Evolutionary conservation across 805 yeast genomes (phyloP).

Genomic region (Phaffomyces opuntiae): DNA sequence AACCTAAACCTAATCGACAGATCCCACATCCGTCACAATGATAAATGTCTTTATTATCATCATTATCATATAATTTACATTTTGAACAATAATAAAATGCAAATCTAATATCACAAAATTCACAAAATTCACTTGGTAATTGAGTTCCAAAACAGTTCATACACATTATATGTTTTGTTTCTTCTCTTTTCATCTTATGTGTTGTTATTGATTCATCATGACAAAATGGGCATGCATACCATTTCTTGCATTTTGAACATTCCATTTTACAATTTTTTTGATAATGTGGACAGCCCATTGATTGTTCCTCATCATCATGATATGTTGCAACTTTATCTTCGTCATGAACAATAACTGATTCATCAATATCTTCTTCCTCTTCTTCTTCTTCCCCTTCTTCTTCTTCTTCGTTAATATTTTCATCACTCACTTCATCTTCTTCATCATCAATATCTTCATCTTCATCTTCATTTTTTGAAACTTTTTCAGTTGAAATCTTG

Average conservation of each 20-base stretch:
- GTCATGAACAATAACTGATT: conserved; percentile 33
- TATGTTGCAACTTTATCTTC: conserved; percentile 43
- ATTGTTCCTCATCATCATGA: conserved; percentile 33
- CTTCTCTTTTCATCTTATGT: conserved; percentile 54
- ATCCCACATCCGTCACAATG: conserved; percentile 93
- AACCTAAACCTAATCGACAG: conserved; percentile 82
- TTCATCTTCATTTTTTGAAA: background rate
- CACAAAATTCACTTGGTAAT: conserved; percentile 62
- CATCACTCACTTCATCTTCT: conserved; percentile 15
- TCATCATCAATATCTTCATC: conserved; percentile 14
- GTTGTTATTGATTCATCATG: conserved; percentile 55
- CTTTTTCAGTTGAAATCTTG: conserved; percentile 17
- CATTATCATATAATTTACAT: conserved; percentile 82
- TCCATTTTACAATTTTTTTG: conserved; percentile 77
- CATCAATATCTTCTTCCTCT: conserved; percentile 11
- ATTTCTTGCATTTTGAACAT: conserved; percentile 65
- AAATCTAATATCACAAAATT: conserved; percentile 56
- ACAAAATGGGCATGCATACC: conserved; percentile 82
- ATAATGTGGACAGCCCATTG: conserved; percentile 78
- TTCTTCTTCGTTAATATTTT: conserved; percentile 8
- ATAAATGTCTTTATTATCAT: conserved; percentile 71
- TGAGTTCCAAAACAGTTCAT: conserved; percentile 77
- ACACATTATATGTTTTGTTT: conserved; percentile 67
- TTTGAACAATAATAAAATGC: conserved; percentile 71
- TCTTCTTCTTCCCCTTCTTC: conserved; percentile 13